Conservation (phyloP, 176 grass and related monocot species). For the Rhynchospora tenuis region DNA sequence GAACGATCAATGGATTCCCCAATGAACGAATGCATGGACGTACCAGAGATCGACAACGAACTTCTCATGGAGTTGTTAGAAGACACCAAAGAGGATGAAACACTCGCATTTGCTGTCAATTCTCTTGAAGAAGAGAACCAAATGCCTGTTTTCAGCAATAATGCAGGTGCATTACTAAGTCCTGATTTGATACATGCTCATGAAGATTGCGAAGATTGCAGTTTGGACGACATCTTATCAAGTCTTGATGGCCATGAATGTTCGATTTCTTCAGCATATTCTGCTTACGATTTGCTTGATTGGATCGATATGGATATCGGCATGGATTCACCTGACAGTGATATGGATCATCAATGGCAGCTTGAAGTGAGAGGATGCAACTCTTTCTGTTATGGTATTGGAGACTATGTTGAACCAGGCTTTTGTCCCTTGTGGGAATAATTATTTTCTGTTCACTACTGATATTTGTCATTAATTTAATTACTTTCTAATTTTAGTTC, state of each 20-base stretch:
- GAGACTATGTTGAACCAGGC: background rate
- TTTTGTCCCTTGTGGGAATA: constrained; percentile 4
- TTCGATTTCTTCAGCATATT: constrained; percentile 12
- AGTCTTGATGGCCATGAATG: constrained; percentile 28
- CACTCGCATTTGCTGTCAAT: constrained; percentile 1
- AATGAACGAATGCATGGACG: constrained; percentile 15
- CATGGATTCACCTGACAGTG: constrained; percentile 3
- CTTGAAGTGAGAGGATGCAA: background rate
- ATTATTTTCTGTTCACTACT: background rate
- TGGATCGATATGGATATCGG: constrained; percentile 40
- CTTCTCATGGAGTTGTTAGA: constrained; percentile 49
- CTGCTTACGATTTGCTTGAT: constrained; percentile 9
- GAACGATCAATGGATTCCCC: background rate
- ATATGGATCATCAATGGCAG: constrained; percentile 5
- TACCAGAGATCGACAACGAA: constrained; percentile 34
- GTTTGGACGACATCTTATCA: constrained; percentile 42
- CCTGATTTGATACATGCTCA: constrained; percentile 25
- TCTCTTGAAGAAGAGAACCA: constrained; percentile 19
- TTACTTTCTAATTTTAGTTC: background rate
- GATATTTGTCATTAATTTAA: background rate
- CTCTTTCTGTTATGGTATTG: constrained; percentile 2
- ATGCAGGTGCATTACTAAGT: background rate
- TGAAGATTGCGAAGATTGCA: constrained; percentile 64
- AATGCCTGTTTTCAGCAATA: background rate
- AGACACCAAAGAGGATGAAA: background rate